Base-by-base conservation (phyloP, 2,329 filamentous ascomycete genomes). In the Alternaria sp. region DNA sequence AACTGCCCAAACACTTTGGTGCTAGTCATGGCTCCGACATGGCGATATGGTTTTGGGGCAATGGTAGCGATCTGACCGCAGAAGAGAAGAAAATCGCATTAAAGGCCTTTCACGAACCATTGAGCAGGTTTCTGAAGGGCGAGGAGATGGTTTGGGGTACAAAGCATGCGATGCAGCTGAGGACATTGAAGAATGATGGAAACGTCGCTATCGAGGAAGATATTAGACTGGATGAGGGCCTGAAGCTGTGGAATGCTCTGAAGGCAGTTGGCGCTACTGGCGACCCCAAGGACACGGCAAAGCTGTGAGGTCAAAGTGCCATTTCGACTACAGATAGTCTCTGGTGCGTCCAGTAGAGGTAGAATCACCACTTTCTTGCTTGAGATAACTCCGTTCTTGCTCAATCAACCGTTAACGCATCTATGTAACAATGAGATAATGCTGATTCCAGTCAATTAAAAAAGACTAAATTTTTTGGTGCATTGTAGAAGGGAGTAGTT, bases 1-100 rank as follows among this genome's bases (percentile, higher is more conserved):
- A 64, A 3, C 66, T 80, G 9, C 83, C 83, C 1, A 71, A 69
- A 1, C 74, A 79, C 39, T 86, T 82, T 80, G 83, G 82, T 3
- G 83, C 83, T 3, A 86, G 84, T 14, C 85, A 87, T 66, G 78
- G 79, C 0, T 82, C 82, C 0, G 84, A 87, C 60, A 77, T 82
- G 66, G 73, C 78, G 5, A 80, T 86, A 29, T 87, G 85, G 85
- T 84, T 85, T 56, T 86, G 80, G 80, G 85, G 84, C 0, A 79
- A 82, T 61, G 81, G 80, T 1, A 73, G 72, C 4, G 57, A 65
- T 0, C 56, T 86, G 51, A 77, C 71, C 6, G 68, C 69, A 0
- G 62, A 69, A 8, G 84, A 87, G 70, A 83, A 84, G 67, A 48
- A 49, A 5, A 56, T 81, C 17, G 71, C 82, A 0, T 69, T 63